These are phyloP conservation scores for Mimosa pudica DNA, from an alignment of 306 rosid genomes.

Conservation along the genomic window DNA sequence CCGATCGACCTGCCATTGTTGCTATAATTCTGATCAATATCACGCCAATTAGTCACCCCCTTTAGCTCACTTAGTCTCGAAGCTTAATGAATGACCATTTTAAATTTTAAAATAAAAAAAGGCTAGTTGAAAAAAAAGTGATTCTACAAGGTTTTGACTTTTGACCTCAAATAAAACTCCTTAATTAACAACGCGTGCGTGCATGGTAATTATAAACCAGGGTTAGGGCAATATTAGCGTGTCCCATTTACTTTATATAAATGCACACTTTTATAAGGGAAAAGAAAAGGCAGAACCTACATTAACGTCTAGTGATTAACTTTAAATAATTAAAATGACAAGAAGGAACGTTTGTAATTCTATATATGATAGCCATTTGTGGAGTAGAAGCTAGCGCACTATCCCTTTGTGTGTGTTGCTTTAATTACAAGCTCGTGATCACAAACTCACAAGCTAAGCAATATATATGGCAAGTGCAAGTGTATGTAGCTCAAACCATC, in stretches of 20 bases:
- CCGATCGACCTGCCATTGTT: not conserved
- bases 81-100: not conserved
- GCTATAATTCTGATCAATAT: not conserved
- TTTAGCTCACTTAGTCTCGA: not conserved
- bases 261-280: no score
- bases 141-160: not conserved
- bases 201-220: not conserved
- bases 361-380: slow-evolving; percentile 25
- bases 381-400: slow-evolving; percentile 52
- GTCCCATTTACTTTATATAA: not conserved
- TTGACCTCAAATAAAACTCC: not conserved
- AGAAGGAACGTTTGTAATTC: slow-evolving; percentile 27
- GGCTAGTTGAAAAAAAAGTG: not conserved
- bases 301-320: slow-evolving; percentile 11
- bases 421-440: slow-evolving; percentile 4
- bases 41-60: not conserved
- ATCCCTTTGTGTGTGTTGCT: not conserved
- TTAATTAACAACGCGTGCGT: not conserved
- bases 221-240: not conserved
- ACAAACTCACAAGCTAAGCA: slow-evolving; percentile 21
- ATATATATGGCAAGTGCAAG: slow-evolving; percentile 14
- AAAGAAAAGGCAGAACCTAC: not conserved
- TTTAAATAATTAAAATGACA: not conserved
- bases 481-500: slow-evolving; percentile 30
- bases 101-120: not conserved